Percentiles rank a stretch among this genome's conserved stretches.
phyloP scores from a whole-genome alignment of 805 yeast species.

The Jamesozyma jinghongensis region DNA sequence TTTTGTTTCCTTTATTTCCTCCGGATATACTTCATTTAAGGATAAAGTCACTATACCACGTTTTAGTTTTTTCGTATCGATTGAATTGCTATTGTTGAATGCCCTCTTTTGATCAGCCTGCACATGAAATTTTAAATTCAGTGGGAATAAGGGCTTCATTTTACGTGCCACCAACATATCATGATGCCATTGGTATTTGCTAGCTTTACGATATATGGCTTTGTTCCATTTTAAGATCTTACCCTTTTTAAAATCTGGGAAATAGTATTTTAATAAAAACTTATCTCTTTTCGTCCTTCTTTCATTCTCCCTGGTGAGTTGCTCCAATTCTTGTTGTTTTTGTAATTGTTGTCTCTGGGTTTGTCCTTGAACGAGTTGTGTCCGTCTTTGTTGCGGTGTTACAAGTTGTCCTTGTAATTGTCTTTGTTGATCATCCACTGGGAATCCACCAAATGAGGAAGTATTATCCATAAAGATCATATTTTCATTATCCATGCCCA shows the following conservation, averaged over 20 bases:
- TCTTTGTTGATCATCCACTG: slow-evolving; percentile 8
- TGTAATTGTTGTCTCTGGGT: not conserved
- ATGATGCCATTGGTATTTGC: slow-evolving; percentile 39
- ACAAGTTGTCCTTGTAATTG: not conserved
- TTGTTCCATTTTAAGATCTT: slow-evolving; percentile 46
- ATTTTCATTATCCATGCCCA: slow-evolving; percentile 21
- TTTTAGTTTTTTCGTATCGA: slow-evolving; percentile 5
- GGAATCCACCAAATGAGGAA: slow-evolving; percentile 13
- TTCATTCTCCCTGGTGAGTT: not conserved
- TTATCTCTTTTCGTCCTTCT: slow-evolving; percentile 24
- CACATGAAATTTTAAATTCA: slow-evolving; percentile 43
- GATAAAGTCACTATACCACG: slow-evolving; percentile 17
- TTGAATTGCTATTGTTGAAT: slow-evolving; percentile 27
- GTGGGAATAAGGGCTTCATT: slow-evolving; percentile 37
- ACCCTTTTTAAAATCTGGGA: slow-evolving; percentile 44
- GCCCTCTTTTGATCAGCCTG: slow-evolving; percentile 43
- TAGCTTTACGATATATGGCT: slow-evolving; percentile 42
- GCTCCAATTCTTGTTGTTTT: slow-evolving; percentile 4
- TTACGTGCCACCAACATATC: not conserved
- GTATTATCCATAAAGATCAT: slow-evolving; percentile 14
- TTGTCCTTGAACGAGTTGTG: not conserved
- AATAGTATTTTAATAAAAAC: slow-evolving; percentile 38
- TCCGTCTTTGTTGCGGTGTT: not conserved
- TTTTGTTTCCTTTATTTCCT: slow-evolving; percentile 12
- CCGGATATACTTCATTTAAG: slow-evolving; percentile 17